Base-by-base conservation (phyloP, 805 yeast species). In the Sugiyamaella chiloensis region DNA sequence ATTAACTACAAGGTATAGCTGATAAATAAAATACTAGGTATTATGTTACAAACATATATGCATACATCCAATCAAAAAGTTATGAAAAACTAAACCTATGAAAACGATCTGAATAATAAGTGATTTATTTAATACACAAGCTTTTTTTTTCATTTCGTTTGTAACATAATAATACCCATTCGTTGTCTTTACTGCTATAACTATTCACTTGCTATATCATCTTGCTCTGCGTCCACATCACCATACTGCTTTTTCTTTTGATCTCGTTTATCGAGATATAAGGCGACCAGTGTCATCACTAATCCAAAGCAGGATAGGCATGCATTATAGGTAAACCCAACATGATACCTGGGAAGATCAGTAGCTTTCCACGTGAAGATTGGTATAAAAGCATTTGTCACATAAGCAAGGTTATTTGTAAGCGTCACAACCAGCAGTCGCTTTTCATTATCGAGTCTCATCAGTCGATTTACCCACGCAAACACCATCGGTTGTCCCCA, bases 401-500 rank as follows among this genome's bases (percentile, higher is more conserved):
- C 69, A 50, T 73, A 74, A 0, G 75, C 73, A 44, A 68, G 50
- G 12, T 67, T 67, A 53, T 74, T 72, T 23, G 75, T 73, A 5
- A 61, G 48, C 5, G 67, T 74, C 12, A 73, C 71, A 3, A 69
- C 64, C 27, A 70, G 62, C 43, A 62, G 65, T 35, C 74, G 51
- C 30, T 54, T 54, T 40, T 55, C 59, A 56, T 74, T 78, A 50
- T 74, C 73, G 5, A 66, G 58, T 21, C 67, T 65, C 16, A 79
- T 57, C 21, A 72, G 55, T 30, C 77, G 64, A 56, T 79, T 79
- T 30, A 78, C 71, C 84, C 83, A 79, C 2, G 80, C 67, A 51
- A 72, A 78, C 11, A 78, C 74, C 53, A 74, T 69, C 2, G 82
- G 81, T 62, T 76, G 82, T 1, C 80, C 83, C 73, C 72, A 72